Evolutionary conservation across 345 rosid species (phyloP).

Genomic region (Citrus cavaleriei): DNA sequence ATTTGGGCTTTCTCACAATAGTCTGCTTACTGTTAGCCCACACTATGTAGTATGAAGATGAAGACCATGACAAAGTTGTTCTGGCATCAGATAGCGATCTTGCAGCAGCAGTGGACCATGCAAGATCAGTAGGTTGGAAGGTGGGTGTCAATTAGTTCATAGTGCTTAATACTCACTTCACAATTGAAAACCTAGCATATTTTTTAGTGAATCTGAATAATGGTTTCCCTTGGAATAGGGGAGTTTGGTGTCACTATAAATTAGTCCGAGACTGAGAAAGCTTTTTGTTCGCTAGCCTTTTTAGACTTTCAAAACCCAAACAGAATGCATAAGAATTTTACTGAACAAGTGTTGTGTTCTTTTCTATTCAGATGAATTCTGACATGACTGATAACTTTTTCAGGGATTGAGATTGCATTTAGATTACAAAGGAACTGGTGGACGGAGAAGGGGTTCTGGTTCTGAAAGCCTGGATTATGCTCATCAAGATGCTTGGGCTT

Average conservation of each 20-base stretch:
- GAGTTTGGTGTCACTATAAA: not conserved
- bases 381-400: conserved; percentile 17
- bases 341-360: not conserved
- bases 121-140: conserved; percentile 87
- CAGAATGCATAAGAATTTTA: not conserved
- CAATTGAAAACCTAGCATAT: not conserved
- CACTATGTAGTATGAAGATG: conserved; percentile 82
- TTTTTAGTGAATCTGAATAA: not conserved
- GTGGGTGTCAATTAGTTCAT: conserved; percentile 23
- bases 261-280: not conserved
- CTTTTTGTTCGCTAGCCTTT: not conserved
- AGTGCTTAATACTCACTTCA: not conserved
- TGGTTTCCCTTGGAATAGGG: not conserved
- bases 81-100: conserved; percentile 86
- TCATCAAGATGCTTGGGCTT: conserved; percentile 76
- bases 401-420: conserved; percentile 91
- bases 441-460: conserved; percentile 34
- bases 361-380: not conserved
- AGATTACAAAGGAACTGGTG: conserved; percentile 54
- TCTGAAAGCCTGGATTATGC: conserved; percentile 56
- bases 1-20: not conserved
- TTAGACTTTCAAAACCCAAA: not conserved
- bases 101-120: conserved; percentile 86
- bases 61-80: conserved; percentile 89
- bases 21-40: conserved; percentile 15